Base-by-base conservation (phyloP, 768 basidiomycete species). In the Suillus placidus region DNA sequence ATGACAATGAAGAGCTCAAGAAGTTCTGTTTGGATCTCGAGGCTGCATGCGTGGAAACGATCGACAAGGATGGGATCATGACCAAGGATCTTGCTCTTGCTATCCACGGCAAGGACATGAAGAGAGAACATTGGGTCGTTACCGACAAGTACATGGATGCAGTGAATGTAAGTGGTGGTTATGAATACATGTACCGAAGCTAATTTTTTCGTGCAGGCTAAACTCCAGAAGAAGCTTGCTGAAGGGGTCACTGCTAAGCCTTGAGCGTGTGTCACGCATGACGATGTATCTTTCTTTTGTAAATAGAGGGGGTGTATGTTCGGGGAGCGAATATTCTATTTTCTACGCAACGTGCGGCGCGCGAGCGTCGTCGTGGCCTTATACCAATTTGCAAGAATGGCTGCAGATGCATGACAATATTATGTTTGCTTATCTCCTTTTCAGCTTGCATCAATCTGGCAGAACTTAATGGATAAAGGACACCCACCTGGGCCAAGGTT, bases 61-160 rank as follows among this genome's bases (percentile, higher is more conserved):
- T 98, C 69, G 93, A 97, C 75, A 74, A 84, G 71, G 95, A 98
- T 72, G 90, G 90, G 0, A 73, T 98, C 62, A 98, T 98, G 96
- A 97, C 95, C 65, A 97, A 98, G 86, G 97, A 99, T 80, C 81
- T 99, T 58, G 97, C 97, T 37, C 83, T 99, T 30, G 90, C 94
- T 2, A 97, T 98, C 74, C 90, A 98, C 72, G 96, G 96, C 43
- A 92, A 91, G 83, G 77, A 86, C 68, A 88, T 97, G 93, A 88
- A 90, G 82, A 84, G 96, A 71, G 94, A 95, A 71, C 92, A 98
- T 79, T 99, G 95, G 94, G 97, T 97, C n/a, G 80, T 95, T 32
- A 98, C 95, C 4, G 88, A 94, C 76, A 91, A 85, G 54, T 97
- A 97, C 75, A 90, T 97, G 93, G 93, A 96, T 78, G 86, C 89